Base-by-base conservation (phyloP, 208 protist genomes). In the Trypanosoma vivax region DNA sequence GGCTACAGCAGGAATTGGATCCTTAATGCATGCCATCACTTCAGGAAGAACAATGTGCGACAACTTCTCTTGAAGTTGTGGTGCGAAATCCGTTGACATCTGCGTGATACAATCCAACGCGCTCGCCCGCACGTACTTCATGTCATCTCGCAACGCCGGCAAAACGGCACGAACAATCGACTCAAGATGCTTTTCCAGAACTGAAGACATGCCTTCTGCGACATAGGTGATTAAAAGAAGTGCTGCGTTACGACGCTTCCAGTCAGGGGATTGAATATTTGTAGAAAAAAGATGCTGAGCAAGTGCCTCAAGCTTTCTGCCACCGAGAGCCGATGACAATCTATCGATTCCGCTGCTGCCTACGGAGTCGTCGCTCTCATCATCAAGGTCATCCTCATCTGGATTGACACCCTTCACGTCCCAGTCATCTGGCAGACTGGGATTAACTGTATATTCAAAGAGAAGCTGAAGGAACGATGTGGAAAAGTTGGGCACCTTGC, bases 391-490 rank as follows among this genome's bases (percentile, higher is more conserved):
- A 39, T 80, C 72, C 39, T 79, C 74, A 28, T 94, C 83, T 6
- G 67, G 62, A 34, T 76, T 62, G 23, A 69, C 16, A 41, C 69
- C 70, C 6, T 58, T 77, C 37, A 34, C 60, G 50, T 88, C 88
- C 84, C 88, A 94, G 47, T 89, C 54, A 27, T 73, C 76, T 23
- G 34, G 25, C 28, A 85, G 74, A 7, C 62, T 71, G 34, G 81
- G 79, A 40, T 82, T 75, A 29, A 88, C 54, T 27, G 72, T 83
- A 67, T 92, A 91, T 60, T 92, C 59, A 60, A 90, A 92, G n/a
- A 91, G 70, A 28, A 94, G 57, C 47, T 84, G 59, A 21, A 94
- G 83, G 48, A 94, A 89, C 46, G 80, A 72, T 0, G 76, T 69
- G 18, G 70, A 61, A 48, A 94, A 94, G 18, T 89, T 69, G 16